Conservation (phyloP, 2,329 filamentous ascomycete species). For the Exophiala viscosa region DNA sequence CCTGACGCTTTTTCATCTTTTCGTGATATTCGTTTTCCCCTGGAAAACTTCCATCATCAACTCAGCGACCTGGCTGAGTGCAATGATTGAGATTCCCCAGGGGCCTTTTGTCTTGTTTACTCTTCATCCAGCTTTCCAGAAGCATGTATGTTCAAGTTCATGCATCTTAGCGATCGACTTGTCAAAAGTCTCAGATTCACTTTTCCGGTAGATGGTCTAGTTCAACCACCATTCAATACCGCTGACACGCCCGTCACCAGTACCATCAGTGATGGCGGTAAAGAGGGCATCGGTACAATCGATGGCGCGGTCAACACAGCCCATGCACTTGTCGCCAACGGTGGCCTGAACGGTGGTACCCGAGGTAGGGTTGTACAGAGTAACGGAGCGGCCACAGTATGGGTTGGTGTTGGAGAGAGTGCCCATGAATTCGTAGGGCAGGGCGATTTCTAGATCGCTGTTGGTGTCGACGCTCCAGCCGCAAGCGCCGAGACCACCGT, state of each 20-base stretch:
- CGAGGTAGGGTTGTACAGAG: constrained; percentile 49
- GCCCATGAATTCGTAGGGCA: constrained; percentile 64
- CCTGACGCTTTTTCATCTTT: too few species aligned
- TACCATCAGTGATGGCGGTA: constrained; percentile 32
- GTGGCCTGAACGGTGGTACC: constrained; percentile 58
- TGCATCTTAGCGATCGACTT: too few species aligned
- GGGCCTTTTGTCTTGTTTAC: too few species aligned
- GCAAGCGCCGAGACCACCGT: constrained; percentile 65
- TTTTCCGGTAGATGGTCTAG: constrained; percentile 3
- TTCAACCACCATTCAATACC: constrained; percentile 43
- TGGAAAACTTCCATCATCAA: too few species aligned
- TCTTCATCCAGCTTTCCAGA: too few species aligned
- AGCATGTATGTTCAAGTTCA: too few species aligned
- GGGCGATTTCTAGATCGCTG: constrained; percentile 62
- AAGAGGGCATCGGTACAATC: constrained; percentile 37
- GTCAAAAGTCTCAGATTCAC: too few species aligned
- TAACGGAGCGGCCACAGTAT: constrained; percentile 66
- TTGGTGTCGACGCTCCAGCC: constrained; percentile 59
- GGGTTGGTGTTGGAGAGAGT: constrained; percentile 62
- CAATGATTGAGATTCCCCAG: too few species aligned
- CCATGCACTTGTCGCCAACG: constrained; percentile 73
- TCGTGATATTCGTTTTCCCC: too few species aligned
- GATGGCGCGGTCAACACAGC: constrained; percentile 49
- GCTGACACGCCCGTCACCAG: constrained; percentile 39
- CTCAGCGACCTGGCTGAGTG: too few species aligned